phyloP scores from a whole-genome alignment of 2,329 filamentous ascomycete genomes.

The Xylariomycetidae sp. region DNA sequence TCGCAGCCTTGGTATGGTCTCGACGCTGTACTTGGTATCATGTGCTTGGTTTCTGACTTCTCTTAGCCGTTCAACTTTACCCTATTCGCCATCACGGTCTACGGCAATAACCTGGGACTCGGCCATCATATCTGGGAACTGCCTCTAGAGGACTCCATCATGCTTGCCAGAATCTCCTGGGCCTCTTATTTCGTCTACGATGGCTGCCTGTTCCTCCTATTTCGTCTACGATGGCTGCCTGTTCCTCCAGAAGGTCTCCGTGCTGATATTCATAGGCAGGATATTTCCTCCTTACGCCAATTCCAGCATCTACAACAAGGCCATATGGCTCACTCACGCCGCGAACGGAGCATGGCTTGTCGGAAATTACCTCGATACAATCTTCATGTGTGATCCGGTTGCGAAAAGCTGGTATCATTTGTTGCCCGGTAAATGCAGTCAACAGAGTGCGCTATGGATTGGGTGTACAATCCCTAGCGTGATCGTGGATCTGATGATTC shows the following conservation, averaged over 20 bases:
- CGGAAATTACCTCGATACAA: constrained; percentile 8
- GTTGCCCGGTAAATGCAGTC: constrained; percentile 4
- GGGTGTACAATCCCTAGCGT: constrained; percentile 13
- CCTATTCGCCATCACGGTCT: constrained; percentile 3
- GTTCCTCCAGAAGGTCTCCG: constrained; percentile 2
- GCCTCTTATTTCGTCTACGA: constrained; percentile 2
- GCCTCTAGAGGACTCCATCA: not conserved
- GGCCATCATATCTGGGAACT: constrained; percentile 1
- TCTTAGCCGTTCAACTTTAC: constrained; percentile 1
- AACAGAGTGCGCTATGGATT: constrained; percentile 1
- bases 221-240: constrained; percentile 2
- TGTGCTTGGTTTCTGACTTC: no score
- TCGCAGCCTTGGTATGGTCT: constrained; percentile 5
- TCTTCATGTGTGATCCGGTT: constrained; percentile 12
- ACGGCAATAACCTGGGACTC: constrained; percentile 1
- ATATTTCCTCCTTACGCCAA: constrained; percentile 4
- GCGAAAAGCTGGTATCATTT: constrained; percentile 4
- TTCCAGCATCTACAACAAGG: constrained; percentile 3
- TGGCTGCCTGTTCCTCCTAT: constrained; percentile 1
- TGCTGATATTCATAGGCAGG: constrained; percentile 6
- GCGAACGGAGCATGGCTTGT: constrained; percentile 12
- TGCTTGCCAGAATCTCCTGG: not conserved
- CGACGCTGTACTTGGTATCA: not conserved
- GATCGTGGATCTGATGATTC: constrained; percentile 12
- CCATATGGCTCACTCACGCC: constrained; percentile 2